Conservation (phyloP, 2,329 filamentous ascomycete genomes). For the Colletotrichum endophyticum region DNA sequence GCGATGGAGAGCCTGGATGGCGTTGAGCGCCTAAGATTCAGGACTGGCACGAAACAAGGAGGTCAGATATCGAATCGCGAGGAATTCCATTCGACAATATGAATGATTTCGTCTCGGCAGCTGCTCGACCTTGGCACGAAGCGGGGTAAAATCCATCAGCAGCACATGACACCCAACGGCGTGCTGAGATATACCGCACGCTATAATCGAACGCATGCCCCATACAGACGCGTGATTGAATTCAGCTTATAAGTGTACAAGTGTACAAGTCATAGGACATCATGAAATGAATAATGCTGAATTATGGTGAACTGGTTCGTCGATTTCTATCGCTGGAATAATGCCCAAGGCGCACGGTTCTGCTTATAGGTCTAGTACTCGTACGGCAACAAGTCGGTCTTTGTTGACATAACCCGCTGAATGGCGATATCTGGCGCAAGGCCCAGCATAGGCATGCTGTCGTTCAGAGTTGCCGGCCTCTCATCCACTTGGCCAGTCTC, state of each 20-base stretch:
- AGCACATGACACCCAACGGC: background rate
- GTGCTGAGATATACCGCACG: background rate
- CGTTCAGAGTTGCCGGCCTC: slow-evolving; percentile 1
- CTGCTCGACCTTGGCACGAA: background rate
- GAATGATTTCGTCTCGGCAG: background rate
- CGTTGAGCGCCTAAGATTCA: background rate
- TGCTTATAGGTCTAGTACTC: background rate
- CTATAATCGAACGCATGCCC: background rate
- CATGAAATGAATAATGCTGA: background rate
- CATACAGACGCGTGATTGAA: background rate
- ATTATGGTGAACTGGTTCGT: background rate
- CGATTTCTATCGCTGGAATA: background rate
- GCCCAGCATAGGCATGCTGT: slow-evolving; percentile 15
- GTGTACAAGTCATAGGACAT: background rate
- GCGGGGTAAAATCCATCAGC: background rate
- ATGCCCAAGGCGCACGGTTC: fast-evolving
- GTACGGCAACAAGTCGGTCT: slow-evolving; percentile 1
- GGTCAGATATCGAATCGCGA: background rate
- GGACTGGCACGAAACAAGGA: background rate
- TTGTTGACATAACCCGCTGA: slow-evolving; percentile 16
- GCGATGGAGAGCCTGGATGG: background rate
- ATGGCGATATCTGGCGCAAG: slow-evolving; percentile 15
- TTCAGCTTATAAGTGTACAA: background rate
- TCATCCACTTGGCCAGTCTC: background rate
- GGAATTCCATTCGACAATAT: background rate